Conservation (phyloP, 2,329 filamentous ascomycete genomes). For the Daldinia eschscholtzii region DNA sequence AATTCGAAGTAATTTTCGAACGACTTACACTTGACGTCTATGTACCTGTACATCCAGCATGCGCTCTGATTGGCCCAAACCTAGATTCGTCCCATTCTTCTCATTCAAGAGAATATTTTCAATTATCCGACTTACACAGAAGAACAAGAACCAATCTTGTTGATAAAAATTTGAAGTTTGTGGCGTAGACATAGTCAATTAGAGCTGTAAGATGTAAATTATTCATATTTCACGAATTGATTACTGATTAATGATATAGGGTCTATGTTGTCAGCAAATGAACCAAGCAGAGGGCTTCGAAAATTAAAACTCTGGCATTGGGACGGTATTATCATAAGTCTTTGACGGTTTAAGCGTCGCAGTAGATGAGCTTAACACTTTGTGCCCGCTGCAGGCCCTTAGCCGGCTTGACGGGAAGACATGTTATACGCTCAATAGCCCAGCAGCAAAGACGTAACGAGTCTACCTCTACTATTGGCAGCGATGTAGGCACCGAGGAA, state of each 20-base stretch:
- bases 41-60: slow-evolving; percentile 6
- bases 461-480: slow-evolving; percentile 33
- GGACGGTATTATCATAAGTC: not conserved
- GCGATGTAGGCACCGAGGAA: not conserved
- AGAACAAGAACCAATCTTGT: not conserved
- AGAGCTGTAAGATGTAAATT: not conserved
- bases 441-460: slow-evolving; percentile 31
- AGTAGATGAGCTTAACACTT: slow-evolving; percentile 41
- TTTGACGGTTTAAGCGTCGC: slow-evolving; percentile 7
- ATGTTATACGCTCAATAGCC: slow-evolving; percentile 5
- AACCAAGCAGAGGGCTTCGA: not conserved
- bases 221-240: not conserved
- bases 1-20: not conserved
- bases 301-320: not conserved
- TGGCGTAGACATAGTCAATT: not conserved
- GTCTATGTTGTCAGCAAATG: no score
- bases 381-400: slow-evolving; percentile 44
- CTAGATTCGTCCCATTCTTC: slow-evolving; percentile 31
- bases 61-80: slow-evolving; percentile 43
- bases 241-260: slow-evolving; percentile 16
- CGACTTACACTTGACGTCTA: not conserved
- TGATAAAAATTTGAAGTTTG: not conserved
- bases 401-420: slow-evolving; percentile 31
- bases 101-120: slow-evolving; percentile 42
- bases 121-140: slow-evolving; percentile 22